Evolutionary conservation across 2,329 filamentous ascomycete species (phyloP).

Genomic region (Aspergillus fructus): DNA sequence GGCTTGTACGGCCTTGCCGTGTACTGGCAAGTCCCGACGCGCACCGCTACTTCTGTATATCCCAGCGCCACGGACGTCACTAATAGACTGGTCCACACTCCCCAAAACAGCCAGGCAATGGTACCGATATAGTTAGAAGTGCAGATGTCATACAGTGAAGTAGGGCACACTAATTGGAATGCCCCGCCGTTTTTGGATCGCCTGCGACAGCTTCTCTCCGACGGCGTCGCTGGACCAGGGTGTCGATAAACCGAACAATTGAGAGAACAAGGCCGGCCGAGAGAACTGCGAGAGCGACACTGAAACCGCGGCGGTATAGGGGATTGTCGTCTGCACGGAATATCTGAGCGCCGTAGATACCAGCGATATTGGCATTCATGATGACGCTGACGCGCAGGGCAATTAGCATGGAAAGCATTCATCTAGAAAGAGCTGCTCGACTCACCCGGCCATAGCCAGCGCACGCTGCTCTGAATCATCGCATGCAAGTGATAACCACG

Average conservation of each 20-base stretch:
- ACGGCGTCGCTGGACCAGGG: background rate
- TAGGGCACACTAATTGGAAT: too few relatives aligned
- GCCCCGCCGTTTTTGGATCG: too few relatives aligned
- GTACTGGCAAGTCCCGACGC: too few relatives aligned
- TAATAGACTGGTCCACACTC: too few relatives aligned
- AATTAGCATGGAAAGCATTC: background rate
- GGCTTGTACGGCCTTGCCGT: too few relatives aligned
- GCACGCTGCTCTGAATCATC: slow-evolving; percentile 58
- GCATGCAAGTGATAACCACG: slow-evolving; percentile 59
- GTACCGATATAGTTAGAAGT: too few relatives aligned
- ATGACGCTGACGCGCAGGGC: slow-evolving; percentile 42
- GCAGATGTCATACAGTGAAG: too few relatives aligned
- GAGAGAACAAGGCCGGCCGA: slow-evolving; percentile 8
- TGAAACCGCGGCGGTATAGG: slow-evolving; percentile 21
- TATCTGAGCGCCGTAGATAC: slow-evolving; percentile 62
- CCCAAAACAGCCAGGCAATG: too few relatives aligned
- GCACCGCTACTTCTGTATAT: too few relatives aligned
- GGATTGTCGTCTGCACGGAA: slow-evolving; percentile 42
- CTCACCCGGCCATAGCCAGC: slow-evolving; percentile 54
- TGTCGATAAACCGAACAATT: slow-evolving; percentile 4
- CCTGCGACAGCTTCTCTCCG: background rate
- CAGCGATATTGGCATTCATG: slow-evolving; percentile 62
- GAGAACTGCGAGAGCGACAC: slow-evolving; percentile 4
- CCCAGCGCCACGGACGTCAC: too few relatives aligned
- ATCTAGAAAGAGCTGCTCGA: background rate